Percentiles rank a stretch among this genome's conserved stretches.
These are phyloP conservation scores for Hanseniaspora mollemarum DNA, from an alignment of 805 yeast species.

Conservation along the genomic window DNA sequence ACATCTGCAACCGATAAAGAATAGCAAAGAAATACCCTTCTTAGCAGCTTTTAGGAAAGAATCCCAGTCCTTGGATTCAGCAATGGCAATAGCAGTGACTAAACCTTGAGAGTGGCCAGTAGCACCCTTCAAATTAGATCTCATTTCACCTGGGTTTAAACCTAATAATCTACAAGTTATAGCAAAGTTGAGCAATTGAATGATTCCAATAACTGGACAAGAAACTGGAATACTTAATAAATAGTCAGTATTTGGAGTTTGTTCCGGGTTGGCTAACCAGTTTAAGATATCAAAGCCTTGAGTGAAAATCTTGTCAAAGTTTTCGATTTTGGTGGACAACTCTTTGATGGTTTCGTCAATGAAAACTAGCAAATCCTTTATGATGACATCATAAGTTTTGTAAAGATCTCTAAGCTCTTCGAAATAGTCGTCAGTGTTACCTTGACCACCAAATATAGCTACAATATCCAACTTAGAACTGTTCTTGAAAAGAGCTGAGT, in stretches of 20 bases:
- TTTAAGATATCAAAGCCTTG: conserved; percentile 81
- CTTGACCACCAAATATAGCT: conserved; percentile 98
- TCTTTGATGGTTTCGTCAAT: conserved; percentile 58
- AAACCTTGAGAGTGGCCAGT: conserved; percentile 89
- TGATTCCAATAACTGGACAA: conserved; percentile 93
- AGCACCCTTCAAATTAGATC: conserved; percentile 53
- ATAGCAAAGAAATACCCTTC: conserved; percentile 73
- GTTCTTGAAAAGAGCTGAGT: conserved; percentile 47
- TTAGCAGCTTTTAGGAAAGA: conserved; percentile 59
- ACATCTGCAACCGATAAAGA: conserved; percentile 89
- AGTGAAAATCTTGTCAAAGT: conserved; percentile 77
- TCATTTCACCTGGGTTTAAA: conserved; percentile 77
- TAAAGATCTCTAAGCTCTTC: conserved; percentile 86
- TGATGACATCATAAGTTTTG: conserved; percentile 61
- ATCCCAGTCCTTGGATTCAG: conserved; percentile 75
- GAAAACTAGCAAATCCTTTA: conserved; percentile 56
- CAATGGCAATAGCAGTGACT: conserved; percentile 84
- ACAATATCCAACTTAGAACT: conserved; percentile 49
- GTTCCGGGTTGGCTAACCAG: conserved; percentile 78
- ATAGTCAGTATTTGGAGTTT: conserved; percentile 82
- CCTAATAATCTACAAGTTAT: conserved; percentile 78
- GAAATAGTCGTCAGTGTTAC: conserved; percentile 93
- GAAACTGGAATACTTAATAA: conserved; percentile 83
- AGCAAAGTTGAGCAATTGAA: conserved; percentile 88
- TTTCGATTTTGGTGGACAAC: conserved; percentile 59